Base-by-base conservation (phyloP, 176 grass and related monocot species). In the Elaeis guineensis region DNA sequence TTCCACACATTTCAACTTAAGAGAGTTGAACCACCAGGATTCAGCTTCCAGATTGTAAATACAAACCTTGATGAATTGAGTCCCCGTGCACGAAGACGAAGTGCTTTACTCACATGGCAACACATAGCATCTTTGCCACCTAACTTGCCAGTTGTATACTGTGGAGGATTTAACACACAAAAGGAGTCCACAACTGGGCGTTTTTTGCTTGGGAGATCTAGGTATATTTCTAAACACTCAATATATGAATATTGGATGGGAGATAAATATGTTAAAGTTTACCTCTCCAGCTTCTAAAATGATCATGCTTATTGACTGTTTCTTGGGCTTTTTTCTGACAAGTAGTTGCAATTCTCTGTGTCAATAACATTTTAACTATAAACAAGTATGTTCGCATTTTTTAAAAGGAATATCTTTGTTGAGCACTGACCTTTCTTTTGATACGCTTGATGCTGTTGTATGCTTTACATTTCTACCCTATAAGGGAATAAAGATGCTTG, bases 1-100 rank as follows among this genome's bases (percentile, higher is more conserved):
- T 65, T 85, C 79, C 79, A 97, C 93, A 97, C 93, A 49, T 97
- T 97, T 85, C 93, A 91, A 91, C 81, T 97, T 64, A 97, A 91
- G 70, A 78, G 87, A 77, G 54, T 80, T 51, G 93, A 97, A 69
- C 81, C 81, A 82, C 93, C 93, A 52, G 93, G 93, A 28, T 97
- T 97, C 63, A 97, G 81, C 77, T 97, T 97, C 67, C 93, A 97
- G 70, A 89, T 97, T 35, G 93, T 97, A 58, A 97, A 97, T 78
- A 97, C 93, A 72, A 89, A 89, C 72, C 80, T 97, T 25, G 93
- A 97, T 76, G 87, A 90, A 77, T 62, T 78, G 58, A 89, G 87
- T 39, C 83, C 93, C 52, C 87, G 87, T 78, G 93, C 93, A 73
- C 87, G 87, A 39, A 82, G 93, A 79, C 69, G 87, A 79, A 91